Percentiles rank a stretch among this genome's conserved stretches.
These are phyloP conservation scores for Phytopythium vexans DNA, from an alignment of 352 stramenopile species.

Conservation along the genomic window DNA sequence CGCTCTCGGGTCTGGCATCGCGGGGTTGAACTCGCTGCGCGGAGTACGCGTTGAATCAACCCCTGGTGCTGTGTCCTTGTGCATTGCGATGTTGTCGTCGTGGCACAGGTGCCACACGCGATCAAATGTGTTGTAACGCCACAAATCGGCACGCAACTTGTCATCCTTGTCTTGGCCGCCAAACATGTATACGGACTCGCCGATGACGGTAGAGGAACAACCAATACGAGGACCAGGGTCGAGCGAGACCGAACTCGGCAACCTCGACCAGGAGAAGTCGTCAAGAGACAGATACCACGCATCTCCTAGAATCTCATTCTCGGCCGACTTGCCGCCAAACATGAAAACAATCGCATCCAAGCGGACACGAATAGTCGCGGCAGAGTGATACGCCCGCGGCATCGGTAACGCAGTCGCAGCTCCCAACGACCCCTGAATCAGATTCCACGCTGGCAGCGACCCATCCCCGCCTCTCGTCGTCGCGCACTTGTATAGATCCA, in stretches of 20 bases:
- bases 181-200: conserved; percentile 83
- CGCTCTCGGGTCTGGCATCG: conserved; percentile 46
- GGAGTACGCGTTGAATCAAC: conserved; percentile 2
- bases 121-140: conserved; percentile 87
- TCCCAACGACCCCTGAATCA: conserved; percentile 66
- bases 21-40: conserved; percentile 38
- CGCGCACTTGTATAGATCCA: conserved; percentile 84
- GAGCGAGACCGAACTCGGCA: conserved; percentile 69
- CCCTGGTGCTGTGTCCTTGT: conserved; percentile 14
- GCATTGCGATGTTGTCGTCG: conserved; percentile 66
- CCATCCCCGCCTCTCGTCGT: conserved; percentile 54
- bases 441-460: conserved; percentile 66
- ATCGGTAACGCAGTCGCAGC: conserved; percentile 60
- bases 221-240: conserved; percentile 71
- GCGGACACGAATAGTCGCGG: conserved; percentile 60
- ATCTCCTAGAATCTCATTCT: conserved; percentile 73
- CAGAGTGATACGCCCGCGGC: conserved; percentile 67
- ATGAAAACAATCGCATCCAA: conserved; percentile 82
- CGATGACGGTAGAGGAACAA: conserved; percentile 67
- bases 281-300: conserved; percentile 82
- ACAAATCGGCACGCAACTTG: conserved; percentile 73
- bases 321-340: conserved; percentile 73
- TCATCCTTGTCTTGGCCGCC: conserved; percentile 80
- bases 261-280: conserved; percentile 74
- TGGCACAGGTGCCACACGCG: conserved; percentile 83